phyloP scores from a whole-genome alignment of 2,329 filamentous ascomycete species.

The Aspergillus calidoustus region DNA sequence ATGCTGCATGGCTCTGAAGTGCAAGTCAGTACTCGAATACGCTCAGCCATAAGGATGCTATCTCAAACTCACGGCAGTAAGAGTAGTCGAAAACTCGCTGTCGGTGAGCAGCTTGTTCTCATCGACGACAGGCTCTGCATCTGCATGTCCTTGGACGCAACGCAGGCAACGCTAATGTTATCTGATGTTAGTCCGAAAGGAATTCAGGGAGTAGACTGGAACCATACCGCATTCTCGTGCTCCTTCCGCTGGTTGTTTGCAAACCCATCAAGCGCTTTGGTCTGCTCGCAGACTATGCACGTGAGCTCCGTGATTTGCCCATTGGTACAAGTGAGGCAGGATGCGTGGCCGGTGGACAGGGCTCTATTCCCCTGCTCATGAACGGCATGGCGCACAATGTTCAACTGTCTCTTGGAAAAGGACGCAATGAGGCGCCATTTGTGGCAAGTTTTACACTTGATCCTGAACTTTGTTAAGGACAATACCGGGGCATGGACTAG shows the following conservation, averaged over 20 bases:
- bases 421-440: conserved; percentile 41
- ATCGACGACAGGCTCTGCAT: conserved; percentile 39
- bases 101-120: conserved; percentile 33
- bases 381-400: conserved; percentile 36
- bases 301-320: conserved; percentile 51
- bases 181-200: not conserved
- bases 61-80: conserved; percentile 16
- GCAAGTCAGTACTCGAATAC: not conserved
- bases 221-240: conserved; percentile 52
- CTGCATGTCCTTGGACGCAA: conserved; percentile 42
- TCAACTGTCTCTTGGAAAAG: conserved; percentile 56
- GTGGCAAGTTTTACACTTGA: conserved; percentile 54
- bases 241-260: conserved; percentile 54
- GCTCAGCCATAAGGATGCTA: not conserved
- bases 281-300: conserved; percentile 53
- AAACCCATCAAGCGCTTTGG: conserved; percentile 55
- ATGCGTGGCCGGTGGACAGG: conserved; percentile 31
- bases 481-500: not conserved
- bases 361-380: conserved; percentile 22
- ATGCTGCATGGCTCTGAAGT: conserved; percentile 22
- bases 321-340: conserved; percentile 53
- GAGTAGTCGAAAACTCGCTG: conserved; percentile 18
- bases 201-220: not conserved
- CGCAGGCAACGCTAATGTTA: conserved; percentile 46
- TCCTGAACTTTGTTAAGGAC: conserved; percentile 34